Evolutionary conservation across 768 basidiomycete species (phyloP), one percentile per base, ranked within the genome.

Genomic region (Pulveroboletus frians): DNA sequence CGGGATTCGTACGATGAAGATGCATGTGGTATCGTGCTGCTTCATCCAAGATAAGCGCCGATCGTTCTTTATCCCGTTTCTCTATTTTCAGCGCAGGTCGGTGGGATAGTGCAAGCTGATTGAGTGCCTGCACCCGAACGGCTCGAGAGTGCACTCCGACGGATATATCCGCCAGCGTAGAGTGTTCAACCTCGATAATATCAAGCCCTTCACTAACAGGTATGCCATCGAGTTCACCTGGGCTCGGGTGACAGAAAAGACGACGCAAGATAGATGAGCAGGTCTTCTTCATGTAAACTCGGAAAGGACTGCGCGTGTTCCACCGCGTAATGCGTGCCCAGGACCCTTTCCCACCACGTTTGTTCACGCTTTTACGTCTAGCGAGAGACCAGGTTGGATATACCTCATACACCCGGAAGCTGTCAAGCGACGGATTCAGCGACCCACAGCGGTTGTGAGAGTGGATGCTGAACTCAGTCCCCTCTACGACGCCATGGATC

Each of bases 401-500:
- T 4, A 82, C 76, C 43, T 78, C 75, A 29, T 70, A 69, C 29
- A 77, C 80, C 29, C 75, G 67, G n/a, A 76, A 73, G 31, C 59
- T 72, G 21, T 76, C 78, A 11, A 83, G 64, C 17, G 72, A 48
- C 2, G 78, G 76, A 53, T 85, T 86, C 41, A 69, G 65, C 7
- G 83, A 83, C 18, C 76, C 76, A n/a, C 68, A 68, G 52, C 72
- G 72, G 61, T 85, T 84, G 62, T 85, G 83, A 18, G 73, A 67
- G 59, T 85, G 83, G 18, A 86, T 39, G 35, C 74, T 76, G 51
- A 87, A 73, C 53, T 83, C 79, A 9, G 76, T 81, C 40, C 83
- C 84, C 51, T 76, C 75, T n/a, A 76, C 73, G 17, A 86, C 69
- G 2, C 84, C 84, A 51, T 85, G 82, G 5, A 80, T 75, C 1